Evolutionary conservation across 768 basidiomycete genomes (phyloP).

Genomic region (Wakefieldia striispora): DNA sequence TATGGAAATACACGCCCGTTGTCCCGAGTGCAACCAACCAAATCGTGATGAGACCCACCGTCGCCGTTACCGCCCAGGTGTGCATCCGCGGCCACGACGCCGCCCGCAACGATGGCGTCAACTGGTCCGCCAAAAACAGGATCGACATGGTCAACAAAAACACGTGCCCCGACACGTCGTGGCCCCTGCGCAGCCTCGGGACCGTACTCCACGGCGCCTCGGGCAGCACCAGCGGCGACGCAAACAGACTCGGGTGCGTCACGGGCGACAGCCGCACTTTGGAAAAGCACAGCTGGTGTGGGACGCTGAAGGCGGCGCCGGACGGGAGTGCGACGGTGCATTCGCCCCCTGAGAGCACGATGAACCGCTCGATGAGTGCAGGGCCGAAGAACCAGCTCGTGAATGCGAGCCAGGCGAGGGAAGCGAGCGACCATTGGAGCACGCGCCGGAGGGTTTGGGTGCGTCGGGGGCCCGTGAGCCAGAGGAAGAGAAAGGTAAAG

Average conservation of each 20-base stretch:
- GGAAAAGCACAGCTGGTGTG: conserved; percentile 54
- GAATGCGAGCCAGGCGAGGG: conserved; percentile 69
- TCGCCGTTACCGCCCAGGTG: conserved; percentile 44
- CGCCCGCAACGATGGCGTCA: conserved; percentile 51
- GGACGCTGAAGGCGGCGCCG: conserved; percentile 52
- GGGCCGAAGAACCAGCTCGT: conserved; percentile 90
- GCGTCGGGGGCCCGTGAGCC: conserved; percentile 52
- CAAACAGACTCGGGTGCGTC: conserved; percentile 66
- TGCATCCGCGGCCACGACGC: conserved; percentile 44
- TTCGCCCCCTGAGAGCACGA: conserved; percentile 66
- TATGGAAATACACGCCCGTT: conserved; percentile 90
- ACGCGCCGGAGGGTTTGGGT: conserved; percentile 43
- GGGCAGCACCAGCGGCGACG: conserved; percentile 36
- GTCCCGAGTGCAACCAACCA: conserved; percentile 77
- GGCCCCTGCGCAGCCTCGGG: conserved; percentile 74
- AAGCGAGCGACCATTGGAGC: conserved; percentile 55
- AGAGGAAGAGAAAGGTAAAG: conserved; percentile 56
- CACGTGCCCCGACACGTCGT: conserved; percentile 92
- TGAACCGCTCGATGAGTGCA: conserved; percentile 65
- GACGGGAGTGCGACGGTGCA: conserved; percentile 67
- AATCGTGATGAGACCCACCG: conserved; percentile 48
- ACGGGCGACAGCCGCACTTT: conserved; percentile 49
- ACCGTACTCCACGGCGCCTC: conserved; percentile 42
- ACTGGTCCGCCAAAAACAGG: conserved; percentile 77
- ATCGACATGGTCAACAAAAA: conserved; percentile 82